Evolutionary conservation across 208 protist species (phyloP).

Genomic region (Crithidia thermophila): DNA sequence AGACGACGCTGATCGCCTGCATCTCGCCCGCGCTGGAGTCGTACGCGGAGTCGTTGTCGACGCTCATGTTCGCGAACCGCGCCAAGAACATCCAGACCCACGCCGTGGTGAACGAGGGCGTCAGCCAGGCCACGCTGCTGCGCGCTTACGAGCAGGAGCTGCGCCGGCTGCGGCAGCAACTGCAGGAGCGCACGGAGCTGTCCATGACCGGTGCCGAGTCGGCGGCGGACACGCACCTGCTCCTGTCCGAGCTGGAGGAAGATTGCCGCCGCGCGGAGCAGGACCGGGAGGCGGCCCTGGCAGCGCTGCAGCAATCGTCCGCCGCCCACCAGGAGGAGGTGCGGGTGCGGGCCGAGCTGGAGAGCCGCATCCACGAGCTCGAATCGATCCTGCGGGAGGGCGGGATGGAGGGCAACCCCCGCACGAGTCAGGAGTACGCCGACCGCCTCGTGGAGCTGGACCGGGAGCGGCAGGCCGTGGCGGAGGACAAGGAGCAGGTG

Average conservation of each 20-base stretch:
- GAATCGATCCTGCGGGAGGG: conserved; percentile 52
- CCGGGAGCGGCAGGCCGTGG: conserved; percentile 72
- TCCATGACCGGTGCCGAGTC: conserved; percentile 10
- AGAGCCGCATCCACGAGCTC: conserved; percentile 61
- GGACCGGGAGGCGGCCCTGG: conserved; percentile 60
- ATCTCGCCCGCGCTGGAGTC: conserved; percentile 76
- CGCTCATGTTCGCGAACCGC: conserved; percentile 82
- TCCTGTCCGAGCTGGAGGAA: conserved; percentile 38
- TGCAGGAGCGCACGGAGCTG: conserved; percentile 41
- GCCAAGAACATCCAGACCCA: conserved; percentile 62
- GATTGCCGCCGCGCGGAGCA: conserved; percentile 36
- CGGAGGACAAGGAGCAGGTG: conserved; percentile 93
- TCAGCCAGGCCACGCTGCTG: conserved; percentile 63
- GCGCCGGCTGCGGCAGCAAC: conserved; percentile 47
- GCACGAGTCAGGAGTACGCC: conserved; percentile 60
- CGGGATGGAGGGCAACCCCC: conserved; percentile 50
- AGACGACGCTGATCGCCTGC: conserved; percentile 92
- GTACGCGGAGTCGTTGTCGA: conserved; percentile 81
- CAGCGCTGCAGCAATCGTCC: conserved; percentile 52
- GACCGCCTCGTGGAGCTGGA: conserved; percentile 83
- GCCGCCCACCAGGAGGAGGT: conserved; percentile 51
- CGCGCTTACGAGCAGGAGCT: conserved; percentile 68
- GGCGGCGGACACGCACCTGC: conserved; percentile 6
- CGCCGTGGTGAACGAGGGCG: conserved; percentile 74
- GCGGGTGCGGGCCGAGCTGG: conserved; percentile 41